Evolutionary conservation across 2,329 filamentous ascomycete genomes (phyloP), one percentile per base, ranked within the genome.

Genomic region (Metarhizium album): DNA sequence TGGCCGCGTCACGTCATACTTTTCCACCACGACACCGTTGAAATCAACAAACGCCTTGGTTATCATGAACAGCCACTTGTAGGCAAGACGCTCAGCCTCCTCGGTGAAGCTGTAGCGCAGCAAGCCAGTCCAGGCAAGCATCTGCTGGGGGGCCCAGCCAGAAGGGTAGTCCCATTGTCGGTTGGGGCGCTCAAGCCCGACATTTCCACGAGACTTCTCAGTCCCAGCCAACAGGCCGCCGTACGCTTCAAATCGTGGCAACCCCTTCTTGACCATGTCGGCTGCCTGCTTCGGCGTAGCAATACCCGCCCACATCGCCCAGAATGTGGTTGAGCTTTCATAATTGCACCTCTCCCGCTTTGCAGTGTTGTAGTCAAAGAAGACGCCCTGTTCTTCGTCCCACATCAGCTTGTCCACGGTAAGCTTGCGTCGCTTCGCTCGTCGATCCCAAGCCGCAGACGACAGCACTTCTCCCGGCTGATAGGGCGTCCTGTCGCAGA

Each of bases 111-210:
- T 90, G 64, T 97, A 98, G 18, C 90, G 84, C 61, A 90, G 79
- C 53, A 98, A 74, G 2, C 90, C 93, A 1, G 88, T 90, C 93
- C 93, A 98, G 1, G 93, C 91, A 42, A 98, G 80, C 72, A 98
- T 97, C 73, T 98, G 93, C 74, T 98, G 93, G 31, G 93, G 93
- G 50, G 93, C 93, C 93, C 93, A 98, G 53, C 93, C 93, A 64
- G 93, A 97, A 0, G 93, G 93, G 65, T 90, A 97, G 66, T 98
- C 93, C 93, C 93, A 98, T 66, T 98, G 93, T 59, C 93, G 83
- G 67, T 96, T 97, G 7, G 93, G 93, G 46, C 91, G 80, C 59
- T 90, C 81, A 38, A 96, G 69, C 13, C 86, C 83, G 54, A 95
- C 74, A 31, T 76, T 73, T 40, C 93, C 93, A 43, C 93, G 86